A percentile compares a stretch with the other conserved stretches of the same genome.
Evolutionary conservation across 345 rosid genomes (phyloP).

Genomic region (Salix suchowensis): DNA sequence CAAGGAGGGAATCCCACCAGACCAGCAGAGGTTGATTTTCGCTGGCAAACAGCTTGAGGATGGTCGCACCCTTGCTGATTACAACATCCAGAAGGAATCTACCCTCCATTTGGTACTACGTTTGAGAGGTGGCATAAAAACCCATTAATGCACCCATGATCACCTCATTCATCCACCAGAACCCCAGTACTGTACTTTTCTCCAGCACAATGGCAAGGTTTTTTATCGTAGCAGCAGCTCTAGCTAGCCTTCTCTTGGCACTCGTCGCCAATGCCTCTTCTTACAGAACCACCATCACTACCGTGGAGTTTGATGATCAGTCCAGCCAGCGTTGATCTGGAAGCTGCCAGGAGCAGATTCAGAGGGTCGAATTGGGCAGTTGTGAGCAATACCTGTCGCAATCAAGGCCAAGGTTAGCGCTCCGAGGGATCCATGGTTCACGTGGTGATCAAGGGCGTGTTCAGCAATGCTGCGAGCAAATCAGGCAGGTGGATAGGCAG

Average conservation of each 20-base stretch:
- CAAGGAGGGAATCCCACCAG: conserved; percentile 40
- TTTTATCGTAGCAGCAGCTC: not conserved
- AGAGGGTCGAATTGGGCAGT: not conserved
- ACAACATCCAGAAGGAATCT: conserved; percentile 39
- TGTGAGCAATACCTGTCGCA: not conserved
- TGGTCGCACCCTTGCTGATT: conserved; percentile 36
- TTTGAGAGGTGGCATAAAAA: not conserved
- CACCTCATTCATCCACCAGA: not conserved
- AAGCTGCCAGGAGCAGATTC: not conserved
- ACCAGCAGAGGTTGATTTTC: conserved; percentile 37
- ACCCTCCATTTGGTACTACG: conserved; percentile 39
- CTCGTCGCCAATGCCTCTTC: not conserved
- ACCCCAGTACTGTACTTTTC: not conserved
- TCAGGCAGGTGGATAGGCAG: not conserved
- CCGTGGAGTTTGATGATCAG: not conserved
- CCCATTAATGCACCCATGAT: not conserved
- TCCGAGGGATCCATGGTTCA: not conserved
- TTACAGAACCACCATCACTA: not conserved
- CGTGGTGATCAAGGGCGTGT: not conserved
- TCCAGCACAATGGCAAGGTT: not conserved
- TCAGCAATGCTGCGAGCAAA: not conserved
- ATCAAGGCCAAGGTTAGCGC: not conserved
- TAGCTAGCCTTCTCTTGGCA: not conserved
- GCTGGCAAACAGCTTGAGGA: conserved; percentile 42
- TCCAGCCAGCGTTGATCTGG: not conserved